Base-by-base conservation (phyloP, 2,329 filamentous ascomycete genomes). In the Epichloe aotearoae region DNA sequence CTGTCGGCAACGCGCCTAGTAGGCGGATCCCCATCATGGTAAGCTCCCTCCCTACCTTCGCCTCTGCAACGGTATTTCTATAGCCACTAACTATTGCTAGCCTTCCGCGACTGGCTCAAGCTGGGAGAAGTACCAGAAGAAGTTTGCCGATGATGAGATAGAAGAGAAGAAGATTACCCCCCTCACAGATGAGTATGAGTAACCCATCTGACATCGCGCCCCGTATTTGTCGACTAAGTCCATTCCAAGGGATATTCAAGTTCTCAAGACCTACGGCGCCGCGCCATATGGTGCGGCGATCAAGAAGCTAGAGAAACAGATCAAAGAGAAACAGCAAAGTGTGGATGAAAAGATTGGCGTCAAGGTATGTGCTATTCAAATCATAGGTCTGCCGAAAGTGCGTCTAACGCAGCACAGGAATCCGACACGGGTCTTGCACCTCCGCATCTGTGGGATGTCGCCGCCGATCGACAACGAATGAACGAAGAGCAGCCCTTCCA, bases 141-240 rank as follows among this genome's bases (percentile, higher is more conserved):
- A 84, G 66, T 98, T 88, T 66, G 91, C 85, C 65, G 93, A 98
- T 65, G 93, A 98, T 63, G 93, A 97, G 69, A 77, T 90, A 70
- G 89, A 95, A 68, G 93, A 98, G 79, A 98, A 98, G 84, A 98
- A 98, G 82, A 98, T 98, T 66, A 91, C 89, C 54, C 93, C 93
- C 58, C 76, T 98, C 56, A 86, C 90, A 60, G 93, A 97, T 74
- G 93, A 97, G 91, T 96, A 79, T 58, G 86, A 74, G 37, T 38
- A 26, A n/a, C 15, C 15, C 34, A 15, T 12, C 30, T 41, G 55
- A 47, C 34, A 11, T 6, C 15, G 45, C 26, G 37, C 19, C n/a
- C 20, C 4, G 30, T 5, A 37, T 33, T 20, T 45, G 33, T 46
- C 51, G 50, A 55, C 64, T 67, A 57, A 65, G 33, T 34, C 23